Percentiles rank a stretch among this genome's conserved stretches.
These are phyloP conservation scores for Claviceps paspali DNA, from an alignment of 2,329 filamentous ascomycete species.

Conservation along the genomic window DNA sequence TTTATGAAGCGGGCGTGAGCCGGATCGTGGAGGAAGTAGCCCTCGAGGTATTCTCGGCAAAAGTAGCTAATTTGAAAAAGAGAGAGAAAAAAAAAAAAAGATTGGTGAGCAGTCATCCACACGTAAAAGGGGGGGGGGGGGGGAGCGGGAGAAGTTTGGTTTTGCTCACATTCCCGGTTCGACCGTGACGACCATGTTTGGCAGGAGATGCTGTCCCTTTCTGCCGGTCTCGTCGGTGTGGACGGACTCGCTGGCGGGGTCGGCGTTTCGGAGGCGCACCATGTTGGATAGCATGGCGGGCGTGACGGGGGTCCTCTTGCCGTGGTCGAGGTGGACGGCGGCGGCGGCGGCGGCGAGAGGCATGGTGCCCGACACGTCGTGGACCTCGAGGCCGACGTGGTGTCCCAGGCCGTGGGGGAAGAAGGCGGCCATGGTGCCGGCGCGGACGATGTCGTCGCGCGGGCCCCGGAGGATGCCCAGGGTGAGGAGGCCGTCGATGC, in stretches of 20 bases:
- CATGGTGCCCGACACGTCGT: slow-evolving; percentile 35
- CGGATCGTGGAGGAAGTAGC: slow-evolving; percentile 45
- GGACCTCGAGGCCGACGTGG: slow-evolving; percentile 50
- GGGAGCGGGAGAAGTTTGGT: no score
- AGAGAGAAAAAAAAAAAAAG: no score
- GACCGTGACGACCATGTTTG: slow-evolving; percentile 60
- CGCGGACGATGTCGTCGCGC: slow-evolving; percentile 34
- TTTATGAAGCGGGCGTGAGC: slow-evolving; percentile 51
- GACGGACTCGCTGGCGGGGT: no score
- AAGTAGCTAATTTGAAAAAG: slow-evolving; percentile 58
- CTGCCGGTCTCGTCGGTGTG: no score
- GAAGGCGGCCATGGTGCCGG: slow-evolving; percentile 43
- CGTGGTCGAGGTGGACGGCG: slow-evolving; percentile 18
- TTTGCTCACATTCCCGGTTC: slow-evolving; percentile 61
- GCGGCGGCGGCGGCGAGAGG: slow-evolving; percentile 20
- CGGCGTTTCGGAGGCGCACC: no score
- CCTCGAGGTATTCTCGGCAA: slow-evolving; percentile 56
- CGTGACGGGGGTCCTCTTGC: slow-evolving; percentile 27
- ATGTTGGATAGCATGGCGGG: slow-evolving; percentile 17
- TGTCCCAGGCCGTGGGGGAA: slow-evolving; percentile 53
- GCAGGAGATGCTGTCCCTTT: slow-evolving; percentile 28
- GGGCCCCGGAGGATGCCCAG: slow-evolving; percentile 59
- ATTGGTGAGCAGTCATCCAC: no score
- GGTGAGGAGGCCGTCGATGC: slow-evolving; percentile 51
- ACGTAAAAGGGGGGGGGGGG: no score